Percentiles rank a stretch among this genome's conserved stretches.
phyloP scores from a whole-genome alignment of 176 grass and related monocot genomes.

The Thalia dealbata region DNA sequence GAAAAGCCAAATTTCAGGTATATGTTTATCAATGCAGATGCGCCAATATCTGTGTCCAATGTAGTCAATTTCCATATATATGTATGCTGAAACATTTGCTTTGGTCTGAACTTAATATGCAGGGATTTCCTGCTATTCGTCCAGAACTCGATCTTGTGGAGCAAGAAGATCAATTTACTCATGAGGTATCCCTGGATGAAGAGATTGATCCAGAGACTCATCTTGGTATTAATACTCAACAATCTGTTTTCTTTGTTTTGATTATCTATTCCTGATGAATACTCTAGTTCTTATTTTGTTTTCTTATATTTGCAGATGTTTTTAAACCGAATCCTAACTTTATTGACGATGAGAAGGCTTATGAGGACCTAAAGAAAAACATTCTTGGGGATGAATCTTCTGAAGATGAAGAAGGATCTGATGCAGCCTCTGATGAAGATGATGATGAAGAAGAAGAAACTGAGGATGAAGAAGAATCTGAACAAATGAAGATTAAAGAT shows the following conservation, averaged over 20 bases:
- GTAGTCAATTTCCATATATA: background rate
- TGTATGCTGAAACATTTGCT: background rate
- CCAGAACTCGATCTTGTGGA: conserved; percentile 92
- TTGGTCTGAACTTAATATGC: conserved; percentile 18
- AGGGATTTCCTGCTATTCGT: conserved; percentile 90
- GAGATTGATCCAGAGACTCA: conserved; percentile 79
- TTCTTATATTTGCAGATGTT: conserved; percentile 54
- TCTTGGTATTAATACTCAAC: conserved; percentile 35
- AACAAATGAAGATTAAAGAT: conserved; percentile 87
- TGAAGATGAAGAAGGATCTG: conserved; percentile 68
- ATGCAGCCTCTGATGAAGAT: conserved; percentile 54
- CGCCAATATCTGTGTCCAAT: background rate
- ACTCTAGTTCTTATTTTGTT: conserved; percentile 10
- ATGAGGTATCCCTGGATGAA: conserved; percentile 83
- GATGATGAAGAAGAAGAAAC: conserved; percentile 47
- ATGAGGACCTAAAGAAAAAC: conserved; percentile 70
- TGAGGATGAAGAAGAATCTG: conserved; percentile 67
- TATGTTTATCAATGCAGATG: background rate
- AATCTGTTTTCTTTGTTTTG: background rate
- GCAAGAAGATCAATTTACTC: conserved; percentile 88
- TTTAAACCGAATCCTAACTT: conserved; percentile 76
- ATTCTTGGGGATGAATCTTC: conserved; percentile 75
- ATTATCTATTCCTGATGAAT: background rate
- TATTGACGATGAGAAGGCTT: conserved; percentile 79
- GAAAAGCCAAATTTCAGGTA: conserved; percentile 99